Percentiles rank a stretch among this genome's conserved stretches.
Conservation (phyloP, 805 yeast species). For the Torulaspora maleeae region DNA sequence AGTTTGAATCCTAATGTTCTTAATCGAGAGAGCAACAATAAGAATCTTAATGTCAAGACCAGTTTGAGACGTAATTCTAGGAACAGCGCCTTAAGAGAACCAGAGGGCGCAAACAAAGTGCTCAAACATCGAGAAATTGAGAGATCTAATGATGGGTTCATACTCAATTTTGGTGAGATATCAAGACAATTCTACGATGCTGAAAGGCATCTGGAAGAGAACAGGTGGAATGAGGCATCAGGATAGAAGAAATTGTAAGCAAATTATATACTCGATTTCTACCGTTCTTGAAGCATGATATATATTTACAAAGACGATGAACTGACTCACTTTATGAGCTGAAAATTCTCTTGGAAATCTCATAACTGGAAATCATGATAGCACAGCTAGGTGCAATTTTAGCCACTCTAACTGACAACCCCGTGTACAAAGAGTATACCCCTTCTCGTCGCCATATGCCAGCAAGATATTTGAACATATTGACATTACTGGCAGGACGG, state of each 20-base stretch:
- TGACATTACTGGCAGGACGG: constrained; percentile 28
- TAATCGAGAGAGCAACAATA: background rate
- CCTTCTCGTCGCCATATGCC: constrained; percentile 73
- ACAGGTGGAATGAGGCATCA: constrained; percentile 19
- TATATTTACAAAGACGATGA: constrained; percentile 2
- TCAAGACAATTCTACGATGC: constrained; percentile 19
- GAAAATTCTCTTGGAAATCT: constrained; percentile 68
- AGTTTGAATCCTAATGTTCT: constrained; percentile 7
- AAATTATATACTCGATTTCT: background rate
- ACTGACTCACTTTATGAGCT: constrained; percentile 7
- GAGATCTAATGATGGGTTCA: constrained; percentile 8
- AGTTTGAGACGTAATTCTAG: background rate
- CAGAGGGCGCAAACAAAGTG: background rate
- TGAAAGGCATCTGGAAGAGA: constrained; percentile 19
- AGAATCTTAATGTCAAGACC: background rate
- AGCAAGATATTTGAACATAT: constrained; percentile 62
- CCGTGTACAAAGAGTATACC: constrained; percentile 75
- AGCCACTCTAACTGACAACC: constrained; percentile 76
- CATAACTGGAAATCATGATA: constrained; percentile 94
- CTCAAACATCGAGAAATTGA: background rate
- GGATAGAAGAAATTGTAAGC: constrained; percentile 1
- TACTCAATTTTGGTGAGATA: constrained; percentile 14
- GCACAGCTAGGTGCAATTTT: constrained; percentile 98
- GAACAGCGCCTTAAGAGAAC: background rate
- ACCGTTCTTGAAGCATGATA: background rate